Evolutionary conservation across 179 eudicot species (phyloP).

Genomic region (Corrigiola litoralis): DNA sequence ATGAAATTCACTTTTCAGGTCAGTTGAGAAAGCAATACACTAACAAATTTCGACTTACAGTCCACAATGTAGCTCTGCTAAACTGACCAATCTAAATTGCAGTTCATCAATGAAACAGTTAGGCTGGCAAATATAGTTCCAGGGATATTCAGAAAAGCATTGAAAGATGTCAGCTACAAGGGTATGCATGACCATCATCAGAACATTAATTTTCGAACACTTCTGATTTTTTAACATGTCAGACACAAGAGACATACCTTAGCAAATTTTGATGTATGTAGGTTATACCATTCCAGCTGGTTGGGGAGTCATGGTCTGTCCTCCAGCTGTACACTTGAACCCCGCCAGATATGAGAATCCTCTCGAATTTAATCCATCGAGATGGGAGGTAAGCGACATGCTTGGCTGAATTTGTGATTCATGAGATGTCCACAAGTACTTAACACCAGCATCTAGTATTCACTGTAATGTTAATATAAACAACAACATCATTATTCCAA

Average conservation of each 20-base stretch:
- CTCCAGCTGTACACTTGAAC: constrained; percentile 87
- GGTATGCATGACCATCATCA: constrained; percentile 32
- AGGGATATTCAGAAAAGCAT: constrained; percentile 78
- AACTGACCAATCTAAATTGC: constrained; percentile 29
- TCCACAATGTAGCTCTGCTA: neutral
- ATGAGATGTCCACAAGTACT: neutral
- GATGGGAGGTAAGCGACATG: constrained; percentile 71
- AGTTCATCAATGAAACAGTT: constrained; percentile 91
- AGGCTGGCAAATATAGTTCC: constrained; percentile 93
- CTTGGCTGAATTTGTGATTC: constrained; percentile 4
- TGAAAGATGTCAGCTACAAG: constrained; percentile 56
- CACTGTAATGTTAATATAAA: too few relatives aligned
- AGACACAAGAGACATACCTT: constrained; percentile 16
- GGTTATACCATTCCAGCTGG: constrained; percentile 93
- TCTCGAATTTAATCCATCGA: constrained; percentile 76
- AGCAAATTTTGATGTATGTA: constrained; percentile 29
- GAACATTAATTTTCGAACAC: neutral
- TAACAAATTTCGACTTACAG: neutral
- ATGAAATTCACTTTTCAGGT: constrained; percentile 94
- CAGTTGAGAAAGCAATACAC: neutral
- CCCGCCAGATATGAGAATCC: constrained; percentile 70
- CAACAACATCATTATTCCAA: too few relatives aligned
- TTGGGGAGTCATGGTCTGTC: constrained; percentile 88
- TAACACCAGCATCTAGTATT: too few relatives aligned
- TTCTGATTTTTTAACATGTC: neutral